Conservation (phyloP, 1,284 basidiomycete genomes). For the Pseudozyma pruni region DNA sequence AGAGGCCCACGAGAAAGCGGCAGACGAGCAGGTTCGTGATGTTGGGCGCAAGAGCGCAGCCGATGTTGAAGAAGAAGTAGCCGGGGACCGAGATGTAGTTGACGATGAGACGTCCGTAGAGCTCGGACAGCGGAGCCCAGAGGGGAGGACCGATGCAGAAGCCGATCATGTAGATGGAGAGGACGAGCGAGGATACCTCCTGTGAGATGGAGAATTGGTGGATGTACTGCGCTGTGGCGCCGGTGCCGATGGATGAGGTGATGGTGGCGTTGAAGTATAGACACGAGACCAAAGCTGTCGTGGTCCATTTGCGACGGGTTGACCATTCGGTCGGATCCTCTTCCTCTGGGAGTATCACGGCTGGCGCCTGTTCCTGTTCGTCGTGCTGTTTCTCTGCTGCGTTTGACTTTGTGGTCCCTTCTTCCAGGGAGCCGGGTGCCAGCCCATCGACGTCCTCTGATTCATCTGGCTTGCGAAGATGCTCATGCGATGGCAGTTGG, state of each 20-base stretch:
- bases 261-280: conserved; percentile 43
- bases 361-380: conserved; percentile 9
- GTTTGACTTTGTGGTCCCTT: background rate
- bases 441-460: background rate
- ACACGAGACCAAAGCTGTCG: conserved; percentile 35
- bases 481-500: conserved; percentile 13
- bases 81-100: conserved; percentile 43
- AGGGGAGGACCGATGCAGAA: conserved; percentile 53
- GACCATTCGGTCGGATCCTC: conserved; percentile 41
- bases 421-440: conserved; percentile 1
- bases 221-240: conserved; percentile 35
- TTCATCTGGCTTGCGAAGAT: background rate
- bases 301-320: conserved; percentile 30
- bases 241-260: conserved; percentile 39
- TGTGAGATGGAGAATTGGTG: conserved; percentile 30
- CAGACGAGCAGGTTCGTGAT: conserved; percentile 40
- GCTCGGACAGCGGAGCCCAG: conserved; percentile 52
- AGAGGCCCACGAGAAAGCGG: conserved; percentile 49
- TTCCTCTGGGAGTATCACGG: conserved; percentile 25
- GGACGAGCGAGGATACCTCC: conserved; percentile 29
- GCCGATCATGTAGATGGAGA: conserved; percentile 50
- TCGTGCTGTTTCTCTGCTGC: background rate
- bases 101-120: conserved; percentile 50
- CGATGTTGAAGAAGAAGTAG: conserved; percentile 51
- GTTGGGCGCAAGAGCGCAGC: conserved; percentile 45